Evolutionary conservation across 1,284 basidiomycete genomes (phyloP), one percentile per base, ranked within the genome.

Genomic region (Apiotrichum akiyoshidainum): DNA sequence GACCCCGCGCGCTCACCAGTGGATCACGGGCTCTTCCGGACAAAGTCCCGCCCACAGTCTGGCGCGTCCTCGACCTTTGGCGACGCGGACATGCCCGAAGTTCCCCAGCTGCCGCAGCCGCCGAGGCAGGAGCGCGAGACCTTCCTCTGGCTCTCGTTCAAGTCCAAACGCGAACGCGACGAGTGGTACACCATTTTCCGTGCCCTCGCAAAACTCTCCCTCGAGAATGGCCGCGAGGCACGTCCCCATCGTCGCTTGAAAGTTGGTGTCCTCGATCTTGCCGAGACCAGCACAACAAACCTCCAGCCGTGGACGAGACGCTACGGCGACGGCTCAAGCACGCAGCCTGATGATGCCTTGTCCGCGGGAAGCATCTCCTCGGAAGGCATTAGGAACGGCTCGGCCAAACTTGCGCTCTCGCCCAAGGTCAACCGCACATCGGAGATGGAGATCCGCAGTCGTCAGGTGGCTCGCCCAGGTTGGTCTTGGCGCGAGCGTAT

Each of bases 401-500:
- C 48, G 5, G 16, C n/a, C 19, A 50, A 50, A 17, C 26, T 31
- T 11, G 39, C 51, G n/a, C 16, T 42, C 26, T 44, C 40, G 3
- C 40, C 51, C 5, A 52, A 52, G 41, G 3, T 51, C 13, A 33
- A 44, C 40, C 42, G 22, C 19, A 31, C 19, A 8, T 21, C 49
- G 6, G 39, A 33, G 17, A 31, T n/a, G 21, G 51, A 52, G 21
- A 31, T 31, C 9, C 16, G 2, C 13, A 31, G 41, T 9, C 40
- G 51, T 8, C 2, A 8, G 12, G 35, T 41, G 34, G 40, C 44
- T 47, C 54, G 48, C 7, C 48, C 48, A 10, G 65, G 67, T 6
- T 71, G 69, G 69, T 58, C 62, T 1, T 54, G 51, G 41, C 61
- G 58, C n/a, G 66, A 71, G 11, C 41, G 37, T 1, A 35, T 71